Evolutionary conservation across 2,329 filamentous ascomycete genomes (phyloP), one percentile per base, ranked within the genome.

Genomic region (Colletotrichum sojae): DNA sequence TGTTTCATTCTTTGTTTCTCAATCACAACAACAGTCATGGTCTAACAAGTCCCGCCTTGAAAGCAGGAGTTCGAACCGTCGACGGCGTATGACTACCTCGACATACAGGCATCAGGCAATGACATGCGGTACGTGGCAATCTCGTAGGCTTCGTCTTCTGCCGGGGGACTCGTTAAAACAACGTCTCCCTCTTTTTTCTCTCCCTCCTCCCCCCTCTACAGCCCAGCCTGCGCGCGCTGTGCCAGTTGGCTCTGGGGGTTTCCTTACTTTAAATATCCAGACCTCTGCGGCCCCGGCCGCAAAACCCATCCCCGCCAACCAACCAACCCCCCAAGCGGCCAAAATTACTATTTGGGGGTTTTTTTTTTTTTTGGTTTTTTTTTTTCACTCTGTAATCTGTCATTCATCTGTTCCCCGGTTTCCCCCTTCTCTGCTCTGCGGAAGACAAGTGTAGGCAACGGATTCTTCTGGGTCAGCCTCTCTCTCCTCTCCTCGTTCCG

Each of bases 41-140:
- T 72, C 75, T 78, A 73, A 78, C 74, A 53, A 57, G 49, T 72
- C n/a, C 65, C 63, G 63, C 58, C 71, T 71, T 71, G 78, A 72
- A 74, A 82, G 78, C 82, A 88, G 84, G 86, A 87, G 76, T 88
- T 86, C 80, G 84, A 86, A 79, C 82, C 84, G 78, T 85, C 86
- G 78, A 82, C 85, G 74, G 85, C 83, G 77, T 80, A 88, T 77
- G 85, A 87, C 74, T 88, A 87, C 76, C 82, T 88, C 76, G 84
- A 86, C 62, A 82, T 88, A 74, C 83, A 82, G 63, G 78, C 83
- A 59, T 81, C 83, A 73, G 76, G 81, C 39, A 78, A 76, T 83
- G 86, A 88, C 76, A 86, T 88, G 81, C 86, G 86, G 86, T 88
- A 78, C 77, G 86, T 85, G 53, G 54, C 66, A 65, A 31, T 65